These are phyloP conservation scores for Schwanniomyces yamadae DNA, from an alignment of 805 yeast species.

Conservation along the genomic window DNA sequence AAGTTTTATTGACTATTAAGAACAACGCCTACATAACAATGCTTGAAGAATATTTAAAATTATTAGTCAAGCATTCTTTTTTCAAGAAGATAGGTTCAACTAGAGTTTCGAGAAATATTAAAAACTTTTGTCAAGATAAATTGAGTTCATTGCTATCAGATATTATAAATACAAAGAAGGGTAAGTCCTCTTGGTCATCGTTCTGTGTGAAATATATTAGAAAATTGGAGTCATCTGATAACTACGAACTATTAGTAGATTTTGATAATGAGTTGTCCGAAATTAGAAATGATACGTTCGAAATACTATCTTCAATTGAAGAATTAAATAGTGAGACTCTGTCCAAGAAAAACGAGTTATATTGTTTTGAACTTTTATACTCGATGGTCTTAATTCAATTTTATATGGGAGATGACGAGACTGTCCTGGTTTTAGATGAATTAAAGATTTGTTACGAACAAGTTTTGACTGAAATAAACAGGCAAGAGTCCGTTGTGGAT, in stretches of 20 bases:
- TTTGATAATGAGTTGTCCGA: conserved; percentile 59
- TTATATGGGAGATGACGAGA: conserved; percentile 74
- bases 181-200: conserved; percentile 62
- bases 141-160: conserved; percentile 67
- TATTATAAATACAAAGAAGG: conserved; percentile 44
- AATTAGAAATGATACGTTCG: conserved; percentile 49
- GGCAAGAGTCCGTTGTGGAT: conserved; percentile 29
- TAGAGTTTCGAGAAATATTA: conserved; percentile 32
- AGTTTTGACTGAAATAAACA: conserved; percentile 25
- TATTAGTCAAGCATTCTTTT: conserved; percentile 42
- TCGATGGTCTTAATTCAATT: conserved; percentile 77
- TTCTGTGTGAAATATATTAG: conserved; percentile 43
- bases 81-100: conserved; percentile 24
- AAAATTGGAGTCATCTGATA: conserved; percentile 22
- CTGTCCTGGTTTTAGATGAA: conserved; percentile 72
- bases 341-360: conserved; percentile 38
- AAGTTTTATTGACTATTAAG: conserved; percentile 21
- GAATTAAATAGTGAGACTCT: conserved; percentile 20
- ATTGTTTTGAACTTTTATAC: conserved; percentile 72
- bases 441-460: conserved; percentile 58
- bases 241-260: conserved; percentile 22
- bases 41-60: conserved; percentile 37
- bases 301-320: conserved; percentile 37
- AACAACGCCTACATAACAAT: conserved; percentile 13
- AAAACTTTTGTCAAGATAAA: conserved; percentile 55